phyloP scores from a whole-genome alignment of 768 basidiomycete species.

The Coprinopsis cinerea region DNA sequence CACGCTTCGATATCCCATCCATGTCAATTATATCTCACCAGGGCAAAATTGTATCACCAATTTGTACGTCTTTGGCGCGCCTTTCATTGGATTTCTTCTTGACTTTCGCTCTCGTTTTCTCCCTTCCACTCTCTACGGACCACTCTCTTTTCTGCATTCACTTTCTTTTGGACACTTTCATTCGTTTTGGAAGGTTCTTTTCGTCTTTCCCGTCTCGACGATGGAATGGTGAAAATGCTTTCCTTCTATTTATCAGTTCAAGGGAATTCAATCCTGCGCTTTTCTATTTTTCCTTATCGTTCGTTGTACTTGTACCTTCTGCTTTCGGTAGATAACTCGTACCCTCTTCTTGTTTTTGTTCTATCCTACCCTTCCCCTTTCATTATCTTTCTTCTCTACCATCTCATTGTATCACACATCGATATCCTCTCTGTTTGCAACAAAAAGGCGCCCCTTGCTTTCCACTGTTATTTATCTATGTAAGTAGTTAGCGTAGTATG shows the following conservation, averaged over 20 bases:
- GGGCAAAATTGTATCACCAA: conserved; percentile 8
- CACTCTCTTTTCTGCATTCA: conserved; percentile 1
- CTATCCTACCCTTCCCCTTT: neutral
- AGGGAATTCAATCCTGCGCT: neutral
- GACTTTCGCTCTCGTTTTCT: neutral
- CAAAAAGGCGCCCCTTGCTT: neutral
- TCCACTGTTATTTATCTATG: too few species aligned
- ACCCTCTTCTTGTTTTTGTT: neutral
- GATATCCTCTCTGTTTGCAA: too few species aligned
- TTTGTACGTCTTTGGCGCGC: too few species aligned
- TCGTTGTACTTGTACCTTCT: conserved; percentile 1
- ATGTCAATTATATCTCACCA: neutral
- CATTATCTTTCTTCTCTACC: neutral
- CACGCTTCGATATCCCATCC: neutral
- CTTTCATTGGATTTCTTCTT: conserved; percentile 1
- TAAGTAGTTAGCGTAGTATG: too few species aligned
- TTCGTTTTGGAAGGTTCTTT: neutral
- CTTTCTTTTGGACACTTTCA: conserved; percentile 1
- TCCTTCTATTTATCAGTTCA: neutral
- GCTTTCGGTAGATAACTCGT: neutral
- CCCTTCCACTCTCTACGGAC: conserved; percentile 3
- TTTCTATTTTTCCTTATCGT: neutral
- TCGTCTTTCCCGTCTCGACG: neutral
- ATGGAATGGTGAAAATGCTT: neutral
- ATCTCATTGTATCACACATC: too few species aligned